phyloP scores from a whole-genome alignment of 495 filamentous ascomycete species.

The Lepidopterella palustris region DNA sequence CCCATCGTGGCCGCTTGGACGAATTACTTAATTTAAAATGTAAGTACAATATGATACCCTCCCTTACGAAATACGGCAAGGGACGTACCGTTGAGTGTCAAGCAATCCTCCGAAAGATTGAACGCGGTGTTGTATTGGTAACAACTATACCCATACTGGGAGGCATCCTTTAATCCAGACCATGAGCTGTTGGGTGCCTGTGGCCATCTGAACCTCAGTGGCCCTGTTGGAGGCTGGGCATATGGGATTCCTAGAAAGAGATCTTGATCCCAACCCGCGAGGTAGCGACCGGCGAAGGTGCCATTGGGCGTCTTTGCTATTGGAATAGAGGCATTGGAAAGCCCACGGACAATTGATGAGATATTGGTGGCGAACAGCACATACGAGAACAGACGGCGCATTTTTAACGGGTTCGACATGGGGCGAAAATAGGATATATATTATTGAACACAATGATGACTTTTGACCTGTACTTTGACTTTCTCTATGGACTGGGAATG shows the following conservation, averaged over 20 bases:
- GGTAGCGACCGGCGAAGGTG: conserved; percentile 40
- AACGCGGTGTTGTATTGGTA: conserved; percentile 40
- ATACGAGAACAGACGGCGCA: neutral
- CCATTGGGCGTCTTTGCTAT: conserved; percentile 34
- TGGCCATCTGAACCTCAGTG: conserved; percentile 36
- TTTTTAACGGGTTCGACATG: neutral
- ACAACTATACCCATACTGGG: conserved; percentile 47
- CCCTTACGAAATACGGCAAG: neutral
- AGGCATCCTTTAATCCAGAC: conserved; percentile 38
- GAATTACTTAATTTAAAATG: conserved; percentile 14
- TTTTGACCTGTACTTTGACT: neutral
- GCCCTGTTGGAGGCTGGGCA: conserved; percentile 3
- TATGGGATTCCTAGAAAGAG: conserved; percentile 35
- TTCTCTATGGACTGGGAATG: neutral
- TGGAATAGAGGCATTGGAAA: conserved; percentile 1
- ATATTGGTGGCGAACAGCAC: neutral
- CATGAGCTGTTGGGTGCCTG: conserved; percentile 43
- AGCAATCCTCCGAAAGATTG: conserved; percentile 41
- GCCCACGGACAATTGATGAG: neutral
- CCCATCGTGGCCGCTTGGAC: conserved; percentile 29
- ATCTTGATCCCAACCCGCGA: conserved; percentile 43
- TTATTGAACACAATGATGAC: no score
- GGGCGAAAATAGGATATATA: no score
- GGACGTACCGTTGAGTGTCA: conserved; percentile 30
- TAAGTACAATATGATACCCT: neutral